These are phyloP conservation scores for Oryza glaberrima DNA, from an alignment of 176 grass and related monocot genomes.

Conservation along the genomic window DNA sequence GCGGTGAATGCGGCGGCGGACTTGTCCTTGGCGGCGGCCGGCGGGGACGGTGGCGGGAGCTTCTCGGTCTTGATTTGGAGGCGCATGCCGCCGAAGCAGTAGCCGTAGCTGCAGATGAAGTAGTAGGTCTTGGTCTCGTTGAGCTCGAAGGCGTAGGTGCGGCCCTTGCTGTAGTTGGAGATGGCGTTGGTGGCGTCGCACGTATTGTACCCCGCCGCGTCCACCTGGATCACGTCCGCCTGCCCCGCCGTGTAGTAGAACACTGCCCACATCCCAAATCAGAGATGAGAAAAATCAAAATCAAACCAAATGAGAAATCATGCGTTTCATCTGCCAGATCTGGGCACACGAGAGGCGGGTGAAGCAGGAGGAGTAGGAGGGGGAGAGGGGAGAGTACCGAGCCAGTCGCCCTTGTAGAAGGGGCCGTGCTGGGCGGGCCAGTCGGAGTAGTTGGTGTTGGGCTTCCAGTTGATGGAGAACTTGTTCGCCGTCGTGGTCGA, in stretches of 20 bases:
- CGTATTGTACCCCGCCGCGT: slow-evolving; percentile 86
- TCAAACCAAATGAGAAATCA: background rate
- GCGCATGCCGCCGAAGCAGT: slow-evolving; percentile 93
- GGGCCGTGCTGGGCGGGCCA: slow-evolving; percentile 78
- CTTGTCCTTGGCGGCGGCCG: slow-evolving; percentile 23
- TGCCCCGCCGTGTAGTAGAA: slow-evolving; percentile 96
- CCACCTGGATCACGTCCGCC: slow-evolving; percentile 92
- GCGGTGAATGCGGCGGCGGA: slow-evolving; percentile 35
- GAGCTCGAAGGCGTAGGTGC: slow-evolving; percentile 88
- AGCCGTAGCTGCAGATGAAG: slow-evolving; percentile 97
- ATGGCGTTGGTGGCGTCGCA: slow-evolving; percentile 76
- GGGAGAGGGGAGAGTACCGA: slow-evolving; percentile 45
- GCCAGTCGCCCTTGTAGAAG: slow-evolving; percentile 95
- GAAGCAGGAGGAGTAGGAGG: background rate
- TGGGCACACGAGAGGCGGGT: background rate
- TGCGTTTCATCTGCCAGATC: slow-evolving; percentile 26
- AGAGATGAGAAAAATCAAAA: background rate
- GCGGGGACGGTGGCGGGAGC: slow-evolving; percentile 64
- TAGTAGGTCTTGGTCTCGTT: slow-evolving; percentile 96
- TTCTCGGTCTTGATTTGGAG: slow-evolving; percentile 68
- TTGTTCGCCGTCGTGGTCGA: slow-evolving; percentile 54
- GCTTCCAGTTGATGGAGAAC: slow-evolving; percentile 72
- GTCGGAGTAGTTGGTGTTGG: slow-evolving; percentile 81
- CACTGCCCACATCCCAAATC: slow-evolving; percentile 44
- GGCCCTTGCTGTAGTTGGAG: slow-evolving; percentile 99